Conservation (phyloP, 257 asterid species). For the Solanum pinnatisectum region DNA sequence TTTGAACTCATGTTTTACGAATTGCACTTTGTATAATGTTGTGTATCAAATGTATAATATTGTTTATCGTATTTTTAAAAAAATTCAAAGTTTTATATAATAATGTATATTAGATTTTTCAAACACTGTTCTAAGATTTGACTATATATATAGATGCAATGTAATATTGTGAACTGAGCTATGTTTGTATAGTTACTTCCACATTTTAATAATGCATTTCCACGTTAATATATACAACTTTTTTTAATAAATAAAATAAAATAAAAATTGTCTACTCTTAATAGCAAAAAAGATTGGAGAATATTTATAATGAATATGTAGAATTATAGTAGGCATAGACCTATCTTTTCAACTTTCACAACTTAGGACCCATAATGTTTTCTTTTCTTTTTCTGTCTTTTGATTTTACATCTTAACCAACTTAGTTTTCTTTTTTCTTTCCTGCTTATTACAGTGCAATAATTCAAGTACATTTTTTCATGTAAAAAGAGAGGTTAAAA, state of each 20-base stretch:
- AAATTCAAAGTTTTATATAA: neutral
- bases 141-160: neutral
- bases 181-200: neutral
- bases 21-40: neutral
- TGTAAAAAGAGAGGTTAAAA: neutral
- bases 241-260: neutral
- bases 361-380: neutral
- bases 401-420: neutral
- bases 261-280: neutral
- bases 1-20: neutral
- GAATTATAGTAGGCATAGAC: neutral
- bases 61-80: neutral
- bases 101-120: too few relatives aligned
- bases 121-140: neutral
- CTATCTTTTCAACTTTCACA: neutral
- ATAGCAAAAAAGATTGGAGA: neutral
- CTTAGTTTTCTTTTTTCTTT: neutral
- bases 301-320: neutral
- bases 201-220: neutral
- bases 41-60: neutral
- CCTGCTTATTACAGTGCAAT: neutral
- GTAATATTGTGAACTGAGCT: neutral
- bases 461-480: neutral
- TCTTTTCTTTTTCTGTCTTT: neutral
- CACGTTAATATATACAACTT: neutral